A percentile compares a stretch with the other conserved stretches of the same genome.
Evolutionary conservation across 192 early-diverging fungal species (phyloP).

Genomic region (Linnemannia hyalina): DNA sequence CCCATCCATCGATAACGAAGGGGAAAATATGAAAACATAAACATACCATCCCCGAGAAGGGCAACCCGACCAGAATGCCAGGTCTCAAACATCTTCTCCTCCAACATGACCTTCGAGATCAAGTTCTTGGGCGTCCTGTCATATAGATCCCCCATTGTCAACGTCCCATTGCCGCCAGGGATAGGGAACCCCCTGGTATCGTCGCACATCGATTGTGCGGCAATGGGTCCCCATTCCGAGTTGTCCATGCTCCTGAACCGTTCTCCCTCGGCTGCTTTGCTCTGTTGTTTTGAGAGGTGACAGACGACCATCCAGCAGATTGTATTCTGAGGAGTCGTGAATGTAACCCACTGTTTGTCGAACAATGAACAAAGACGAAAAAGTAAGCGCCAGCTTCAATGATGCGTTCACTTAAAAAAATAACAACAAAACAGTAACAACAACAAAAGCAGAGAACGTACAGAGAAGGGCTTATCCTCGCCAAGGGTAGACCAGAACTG

Average conservation of each 20-base stretch:
- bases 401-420: background rate
- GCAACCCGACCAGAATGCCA: slow-evolving; percentile 14
- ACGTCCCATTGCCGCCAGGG: background rate
- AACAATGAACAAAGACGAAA: background rate
- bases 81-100: slow-evolving; percentile 26
- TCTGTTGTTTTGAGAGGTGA: background rate
- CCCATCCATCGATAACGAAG: background rate
- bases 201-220: slow-evolving; percentile 9
- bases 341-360: slow-evolving; percentile 22
- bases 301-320: slow-evolving; percentile 26
- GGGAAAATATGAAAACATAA: no score
- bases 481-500: slow-evolving; percentile 8
- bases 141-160: slow-evolving; percentile 12
- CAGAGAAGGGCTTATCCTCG: slow-evolving; percentile 17
- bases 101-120: slow-evolving; percentile 12
- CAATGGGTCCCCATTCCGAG: slow-evolving; percentile 21
- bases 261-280: background rate
- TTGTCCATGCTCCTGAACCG: background rate
- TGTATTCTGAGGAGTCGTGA: background rate
- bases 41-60: slow-evolving; percentile 25
- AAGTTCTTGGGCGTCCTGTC: slow-evolving; percentile 9
- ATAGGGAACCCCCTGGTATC: background rate
- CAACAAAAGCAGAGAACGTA: background rate
- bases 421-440: background rate
- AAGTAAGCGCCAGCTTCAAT: background rate